Percentiles rank a stretch among this genome's conserved stretches.
Conservation (phyloP, 2,329 filamentous ascomycete species). For the Fusarium buharicum region DNA sequence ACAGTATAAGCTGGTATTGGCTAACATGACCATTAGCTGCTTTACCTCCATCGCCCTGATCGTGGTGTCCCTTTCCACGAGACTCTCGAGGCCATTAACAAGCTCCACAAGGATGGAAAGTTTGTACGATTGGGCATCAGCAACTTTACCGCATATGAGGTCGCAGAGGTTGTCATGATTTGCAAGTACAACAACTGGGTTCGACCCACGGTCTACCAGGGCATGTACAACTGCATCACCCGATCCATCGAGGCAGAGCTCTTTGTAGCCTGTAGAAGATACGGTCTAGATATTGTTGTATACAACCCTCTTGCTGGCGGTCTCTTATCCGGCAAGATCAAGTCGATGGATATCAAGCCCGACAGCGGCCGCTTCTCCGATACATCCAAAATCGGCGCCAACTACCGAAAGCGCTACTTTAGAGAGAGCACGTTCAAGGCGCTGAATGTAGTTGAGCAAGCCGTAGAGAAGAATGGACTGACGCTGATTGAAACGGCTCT, state of each 20-base stretch:
- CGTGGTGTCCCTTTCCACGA: conserved; percentile 79
- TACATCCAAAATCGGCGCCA: conserved; percentile 60
- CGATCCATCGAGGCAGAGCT: conserved; percentile 80
- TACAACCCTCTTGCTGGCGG: conserved; percentile 88
- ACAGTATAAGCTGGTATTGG: not conserved
- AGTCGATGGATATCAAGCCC: conserved; percentile 70
- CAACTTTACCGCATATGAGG: conserved; percentile 88
- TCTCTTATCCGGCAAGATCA: conserved; percentile 83
- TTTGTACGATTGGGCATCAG: conserved; percentile 83
- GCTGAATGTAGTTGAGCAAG: conserved; percentile 73
- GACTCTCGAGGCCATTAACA: conserved; percentile 80
- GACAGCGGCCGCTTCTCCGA: conserved; percentile 77
- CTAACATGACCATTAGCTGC: conserved; percentile 44
- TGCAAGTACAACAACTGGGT: conserved; percentile 86
- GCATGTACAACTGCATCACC: conserved; percentile 86
- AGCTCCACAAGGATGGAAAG: conserved; percentile 86
- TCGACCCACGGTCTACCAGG: conserved; percentile 84
- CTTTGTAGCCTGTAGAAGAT: conserved; percentile 76
- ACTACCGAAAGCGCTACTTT: conserved; percentile 78
- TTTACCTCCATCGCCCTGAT: conserved; percentile 58
- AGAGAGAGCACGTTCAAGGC: conserved; percentile 72
- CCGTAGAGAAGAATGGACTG: conserved; percentile 73
- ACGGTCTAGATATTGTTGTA: conserved; percentile 80
- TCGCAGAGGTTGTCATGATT: conserved; percentile 83
- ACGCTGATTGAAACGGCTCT: conserved; percentile 78